Evolutionary conservation across 2,329 filamentous ascomycete genomes (phyloP), one percentile per base, ranked within the genome.

Genomic region (Seiridium unicorne): DNA sequence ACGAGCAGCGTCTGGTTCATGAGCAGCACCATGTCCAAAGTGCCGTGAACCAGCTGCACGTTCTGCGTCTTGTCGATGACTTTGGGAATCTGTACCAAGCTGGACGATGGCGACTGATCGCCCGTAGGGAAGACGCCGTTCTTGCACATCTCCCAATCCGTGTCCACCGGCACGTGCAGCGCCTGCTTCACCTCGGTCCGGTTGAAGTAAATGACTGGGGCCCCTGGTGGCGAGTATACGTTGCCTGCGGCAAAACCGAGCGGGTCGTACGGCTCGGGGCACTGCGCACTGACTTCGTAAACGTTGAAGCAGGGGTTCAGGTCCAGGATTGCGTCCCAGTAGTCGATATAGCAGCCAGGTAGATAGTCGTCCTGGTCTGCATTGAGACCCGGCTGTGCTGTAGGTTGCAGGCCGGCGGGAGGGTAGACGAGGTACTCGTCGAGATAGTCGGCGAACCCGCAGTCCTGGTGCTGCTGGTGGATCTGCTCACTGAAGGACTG

Each of bases 231-330:
- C 32, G 26, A 31, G 54, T 62, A 62, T 31, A 54, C 36, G 47
- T 48, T 44, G 31, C 26, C 18, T 42, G 44, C 57, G 48, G 54
- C 44, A 18, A 62, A 60, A n/a, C 61, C 70, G 5, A 78, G 64
- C 87, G 86, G 72, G 60, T 92, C 87, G 81, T 85, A 91, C 2
- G 84, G 77, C 3, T 87, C 65, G 0, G 91, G 91, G 70, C 91
- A 95, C 10, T 87, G 89, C 3, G 85, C 87, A 2, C 84, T 84
- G 11, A 94, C 83, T 55, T 90, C 84, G 74, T 94, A 95, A 9
- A 91, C 77, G 71, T 92, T 86, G 75, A 90, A 96, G 77, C 92
- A 95, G 0, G 91, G 91, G 75, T 95, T 95, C 40, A 85, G 73
- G 1, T 77, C 69, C 4, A 78, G 63, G 6, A 82, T 81, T 31